Evolutionary conservation across 495 filamentous ascomycete genomes (phyloP).

Genomic region (Cercophora scortea): DNA sequence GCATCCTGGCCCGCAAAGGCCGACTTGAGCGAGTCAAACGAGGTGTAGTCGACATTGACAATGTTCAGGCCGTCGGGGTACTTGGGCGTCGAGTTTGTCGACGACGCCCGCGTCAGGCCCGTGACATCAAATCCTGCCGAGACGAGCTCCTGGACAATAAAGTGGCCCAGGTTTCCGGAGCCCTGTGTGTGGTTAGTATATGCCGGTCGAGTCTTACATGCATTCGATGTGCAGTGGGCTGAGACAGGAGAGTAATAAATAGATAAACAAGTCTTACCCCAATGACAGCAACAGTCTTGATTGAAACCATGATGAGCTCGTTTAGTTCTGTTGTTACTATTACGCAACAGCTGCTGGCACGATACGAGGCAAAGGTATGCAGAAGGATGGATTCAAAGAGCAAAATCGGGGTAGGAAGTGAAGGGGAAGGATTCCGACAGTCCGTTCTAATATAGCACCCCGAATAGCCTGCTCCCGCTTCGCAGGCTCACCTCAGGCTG

Average conservation of each 20-base stretch:
- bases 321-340: not conserved
- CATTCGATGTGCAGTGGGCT: not conserved
- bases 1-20: slow-evolving; percentile 50
- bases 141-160: slow-evolving; percentile 47
- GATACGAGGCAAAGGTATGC: no score
- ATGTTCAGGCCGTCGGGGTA: slow-evolving; percentile 31
- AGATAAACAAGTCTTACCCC: slow-evolving; percentile 31
- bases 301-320: slow-evolving; percentile 27
- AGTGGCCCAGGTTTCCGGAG: slow-evolving; percentile 51
- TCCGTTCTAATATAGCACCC: no score
- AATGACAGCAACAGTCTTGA: slow-evolving; percentile 44
- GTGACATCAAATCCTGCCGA: slow-evolving; percentile 51
- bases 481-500: not conserved
- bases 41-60: slow-evolving; percentile 47
- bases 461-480: not conserved
- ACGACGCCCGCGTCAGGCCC: slow-evolving; percentile 42
- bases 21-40: slow-evolving; percentile 39
- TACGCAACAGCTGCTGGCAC: no score
- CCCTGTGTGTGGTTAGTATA: slow-evolving; percentile 28
- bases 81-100: slow-evolving; percentile 19
- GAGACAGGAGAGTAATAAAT: not conserved
- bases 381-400: no score
- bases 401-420: no score
- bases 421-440: no score
- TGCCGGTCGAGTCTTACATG: not conserved